Base-by-base conservation (phyloP, 2,329 filamentous ascomycete genomes). In the Botrytis elliptica region DNA sequence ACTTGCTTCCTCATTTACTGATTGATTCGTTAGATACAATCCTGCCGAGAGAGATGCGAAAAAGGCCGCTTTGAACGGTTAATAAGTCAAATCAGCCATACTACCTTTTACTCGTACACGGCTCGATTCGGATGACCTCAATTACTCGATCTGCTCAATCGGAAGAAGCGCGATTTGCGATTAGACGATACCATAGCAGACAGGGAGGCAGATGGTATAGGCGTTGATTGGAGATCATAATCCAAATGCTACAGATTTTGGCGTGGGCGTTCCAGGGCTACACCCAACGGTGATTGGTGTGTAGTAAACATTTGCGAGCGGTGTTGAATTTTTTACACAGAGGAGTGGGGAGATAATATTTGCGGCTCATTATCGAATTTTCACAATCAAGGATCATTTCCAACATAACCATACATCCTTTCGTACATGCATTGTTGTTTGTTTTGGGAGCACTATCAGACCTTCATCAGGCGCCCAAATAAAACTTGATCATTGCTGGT, bases 21-120 rank as follows among this genome's bases (percentile, higher is more conserved):
- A n/a, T 71, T 75, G 22, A 42, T 3, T n/a, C 16, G 22, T 29
- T 57, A 86, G 85, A 77, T 86, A 86, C 78, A 86, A 86, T 75
- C 84, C 85, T 4, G 83, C 84, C 25, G 85, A 86, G 78, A 81
- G 85, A 77, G 84, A 85, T 73, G 80, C 82, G 60, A 82, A 83
- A 74, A 85, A 85, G 76, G 79, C 79, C 36, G 79, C 78, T 33
- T 76, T 81, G 77, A 75, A 75, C n/a, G 38, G 36, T 44, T 69
- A 44, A 33, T 69, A 59, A 33, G n/a, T 69, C 78, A 78, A 73
- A 74, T 65, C 57, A 65, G 57, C 68, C 46, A 33, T 55, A 72
- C 67, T 55, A 72, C 42, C 63, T 40, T 38, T 40, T 29, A 64
- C 57, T 75, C 60, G 49, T 64, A 59, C 69, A 72, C 72, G 74